Evolutionary conservation across 148 eudicot species (phyloP), one percentile per base, ranked within the genome.

Genomic region (Rhododendron molle): DNA sequence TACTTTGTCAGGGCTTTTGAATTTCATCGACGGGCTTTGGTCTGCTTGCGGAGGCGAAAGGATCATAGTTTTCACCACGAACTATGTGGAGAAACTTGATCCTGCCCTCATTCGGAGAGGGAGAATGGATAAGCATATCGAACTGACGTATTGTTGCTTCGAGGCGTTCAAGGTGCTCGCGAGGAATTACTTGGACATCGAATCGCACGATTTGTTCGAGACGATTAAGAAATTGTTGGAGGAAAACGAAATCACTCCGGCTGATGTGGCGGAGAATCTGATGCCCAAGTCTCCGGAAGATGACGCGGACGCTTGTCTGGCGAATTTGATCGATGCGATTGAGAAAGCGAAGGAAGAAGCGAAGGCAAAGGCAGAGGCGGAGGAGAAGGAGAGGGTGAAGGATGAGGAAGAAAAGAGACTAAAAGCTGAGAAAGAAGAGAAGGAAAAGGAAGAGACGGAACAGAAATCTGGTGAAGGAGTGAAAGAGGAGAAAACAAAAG

Each of bases 1-100:
- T 44, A 91, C 94, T 12, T 80, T 93, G 8, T 93, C 95, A 2
- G 95, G 95, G 47, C 83, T 93, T n/a, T 49, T 93, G 86, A 93
- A 93, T 71, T 92, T 90, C 78, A 92, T 92, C 15, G 94, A 92
- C 26, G 94, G 94, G 23, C 82, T 91, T 20, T 92, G 94, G 95
- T 93, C 95, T 3, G 86, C 92, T 71, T 93, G 92, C 84, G 89
- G 93, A 2, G 91, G 89, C 0, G 95, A 93, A 36, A 86, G 91
- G 65, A 62, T 93, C 20, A 88, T 93, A 14, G 84, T 93, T 2
- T 93, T 93, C 38, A 91, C 95, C 0, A 93, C 95, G 0, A 91
- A 93, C 83, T 80, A 86, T 38, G 85, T 91, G 2, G 92, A 93
- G 9, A 93, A 90, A 47, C 89, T 93, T 3, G 95, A 93, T 47